Base-by-base conservation (phyloP, 179 eudicot genomes). In the Amaranthus tricolor region DNA sequence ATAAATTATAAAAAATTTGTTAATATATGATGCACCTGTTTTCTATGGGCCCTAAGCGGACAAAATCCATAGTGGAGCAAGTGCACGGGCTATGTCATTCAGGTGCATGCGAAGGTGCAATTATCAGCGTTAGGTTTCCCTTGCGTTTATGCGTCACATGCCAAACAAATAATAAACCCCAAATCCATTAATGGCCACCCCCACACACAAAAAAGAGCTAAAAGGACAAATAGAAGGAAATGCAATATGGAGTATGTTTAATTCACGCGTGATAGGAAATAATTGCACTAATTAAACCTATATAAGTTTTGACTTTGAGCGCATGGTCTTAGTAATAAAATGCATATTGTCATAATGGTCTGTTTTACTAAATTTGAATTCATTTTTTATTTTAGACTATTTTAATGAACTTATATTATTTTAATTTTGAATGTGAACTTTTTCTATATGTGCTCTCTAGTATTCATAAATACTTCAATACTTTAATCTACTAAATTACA, bases 71-170 rank as follows among this genome's bases (percentile, higher is more conserved):
- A 68, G 74, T 77, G 75, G 79, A 77, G 75, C 79, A 70, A 62
- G 75, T 77, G 79, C 79, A 77, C 79, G 75, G 71, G 79, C 62
- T 53, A 70, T 62, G 79, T 77, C 79, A 77, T 57, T 77, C 40
- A 43, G 12, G 64, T 62, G 79, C 79, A 77, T 77, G 79, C 70
- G 79, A 77, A 63, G 40, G 45, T 76, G 79, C 75, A 77, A 77
- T 70, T 70, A 70, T 77, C 55, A 53, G 64, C 50, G 64, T 70
- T 77, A 77, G 79, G 79, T 71, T 57, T 45, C 10, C n/a, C 56
- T 50, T 68, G 44, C n/a, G n/a, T 19, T 19, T 15, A 24, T 68
- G 9, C 51, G 1, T 48, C 0, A 57, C 66, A 57, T 66, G 58
- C 61, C 71, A 66, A 75, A 66, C 40, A 75, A 74, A 43, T 59